Evolutionary conservation across 2,329 filamentous ascomycete genomes (phyloP).

Genomic region (Pseudovirgaria hyperparasitica): DNA sequence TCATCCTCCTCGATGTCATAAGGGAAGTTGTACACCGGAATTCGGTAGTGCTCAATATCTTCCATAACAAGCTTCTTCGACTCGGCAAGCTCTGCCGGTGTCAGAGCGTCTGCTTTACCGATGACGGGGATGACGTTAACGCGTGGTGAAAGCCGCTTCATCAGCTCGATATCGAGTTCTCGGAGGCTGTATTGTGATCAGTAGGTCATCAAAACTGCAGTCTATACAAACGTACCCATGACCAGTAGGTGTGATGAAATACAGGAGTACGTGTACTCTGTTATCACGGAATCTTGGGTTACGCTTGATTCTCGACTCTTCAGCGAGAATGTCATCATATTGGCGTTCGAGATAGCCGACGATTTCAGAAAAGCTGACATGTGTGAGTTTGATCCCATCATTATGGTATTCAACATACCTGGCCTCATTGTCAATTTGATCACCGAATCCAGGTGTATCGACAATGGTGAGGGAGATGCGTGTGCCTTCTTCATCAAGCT

Average conservation of each 20-base stretch:
- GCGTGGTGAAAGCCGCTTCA: conserved; percentile 96
- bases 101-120: conserved; percentile 94
- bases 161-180: conserved; percentile 97
- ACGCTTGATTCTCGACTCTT: conserved; percentile 99
- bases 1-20: conserved; percentile 99
- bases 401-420: conserved; percentile 45
- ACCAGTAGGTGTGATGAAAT: conserved; percentile 98
- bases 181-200: conserved; percentile 53
- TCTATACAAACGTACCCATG: conserved; percentile 53
- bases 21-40: conserved; percentile 99
- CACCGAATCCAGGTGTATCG: conserved; percentile 94
- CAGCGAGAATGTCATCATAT: conserved; percentile 97
- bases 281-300: conserved; percentile 99
- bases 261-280: conserved; percentile 93
- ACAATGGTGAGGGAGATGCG: conserved; percentile 97
- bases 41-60: conserved; percentile 99
- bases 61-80: conserved; percentile 99
- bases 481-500: conserved; percentile 95
- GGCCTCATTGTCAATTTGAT: conserved; percentile 98
- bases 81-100: conserved; percentile 89
- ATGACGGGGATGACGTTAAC: conserved; percentile 99
- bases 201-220: conserved; percentile 5
- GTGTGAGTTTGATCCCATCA: conserved; percentile 9
- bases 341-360: conserved; percentile 97
- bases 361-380: conserved; percentile 79